These are phyloP conservation scores for Curvularia eragrostidis DNA, from an alignment of 2,329 filamentous ascomycete genomes.

Conservation along the genomic window DNA sequence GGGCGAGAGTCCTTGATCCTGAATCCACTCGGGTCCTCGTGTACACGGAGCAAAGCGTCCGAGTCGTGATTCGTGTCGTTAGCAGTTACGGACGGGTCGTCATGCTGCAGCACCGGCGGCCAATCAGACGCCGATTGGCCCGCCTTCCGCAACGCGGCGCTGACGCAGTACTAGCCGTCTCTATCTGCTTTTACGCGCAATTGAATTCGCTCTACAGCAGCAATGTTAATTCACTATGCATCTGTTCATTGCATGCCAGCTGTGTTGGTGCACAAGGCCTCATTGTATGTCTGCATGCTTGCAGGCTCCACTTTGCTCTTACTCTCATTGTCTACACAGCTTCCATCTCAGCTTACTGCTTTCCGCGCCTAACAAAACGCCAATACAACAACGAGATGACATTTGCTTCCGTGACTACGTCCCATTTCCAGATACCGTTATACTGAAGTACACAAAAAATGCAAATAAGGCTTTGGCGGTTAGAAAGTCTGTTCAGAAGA, in stretches of 20 bases:
- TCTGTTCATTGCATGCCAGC: too few species aligned
- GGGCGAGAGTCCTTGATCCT: not conserved
- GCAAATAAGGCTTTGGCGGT: not conserved
- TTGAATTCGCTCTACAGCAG: not conserved
- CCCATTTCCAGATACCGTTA: not conserved
- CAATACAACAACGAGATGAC: too few species aligned
- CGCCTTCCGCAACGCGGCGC: slow-evolving; percentile 9
- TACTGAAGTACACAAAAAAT: not conserved
- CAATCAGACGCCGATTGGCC: slow-evolving; percentile 23
- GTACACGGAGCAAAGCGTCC: slow-evolving; percentile 1
- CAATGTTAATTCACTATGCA: not conserved
- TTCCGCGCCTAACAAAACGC: not conserved
- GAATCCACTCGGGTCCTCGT: not conserved
- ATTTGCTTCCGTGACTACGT: not conserved
- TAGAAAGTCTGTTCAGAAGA: not conserved
- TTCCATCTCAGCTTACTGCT: not conserved
- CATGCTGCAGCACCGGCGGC: slow-evolving; percentile 19
- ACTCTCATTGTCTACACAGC: not conserved
- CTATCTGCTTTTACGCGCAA: not conserved
- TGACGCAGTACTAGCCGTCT: not conserved
- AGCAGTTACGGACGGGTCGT: slow-evolving; percentile 16
- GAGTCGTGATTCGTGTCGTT: slow-evolving; percentile 27
- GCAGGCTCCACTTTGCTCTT: not conserved
- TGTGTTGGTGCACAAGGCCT: too few species aligned
- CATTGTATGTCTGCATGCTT: too few species aligned